A percentile compares a stretch with the other conserved stretches of the same genome.
phyloP scores from a whole-genome alignment of 2,329 filamentous ascomycete species.

The Cordyceps javanica region DNA sequence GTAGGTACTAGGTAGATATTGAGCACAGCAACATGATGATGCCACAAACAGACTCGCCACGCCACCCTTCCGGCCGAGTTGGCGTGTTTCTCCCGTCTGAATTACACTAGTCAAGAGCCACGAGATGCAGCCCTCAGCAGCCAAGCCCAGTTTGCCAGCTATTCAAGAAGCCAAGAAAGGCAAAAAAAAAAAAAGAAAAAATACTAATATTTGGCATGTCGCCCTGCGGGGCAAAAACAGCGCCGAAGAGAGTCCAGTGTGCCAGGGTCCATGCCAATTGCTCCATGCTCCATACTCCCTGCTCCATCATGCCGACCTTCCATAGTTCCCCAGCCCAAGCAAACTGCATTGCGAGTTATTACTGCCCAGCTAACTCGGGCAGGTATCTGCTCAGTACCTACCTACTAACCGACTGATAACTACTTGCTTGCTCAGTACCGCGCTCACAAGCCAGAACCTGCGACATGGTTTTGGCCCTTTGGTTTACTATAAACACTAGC shows the following conservation, averaged over 20 bases:
- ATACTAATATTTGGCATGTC: background rate
- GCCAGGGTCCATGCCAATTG: background rate
- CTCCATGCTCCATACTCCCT: background rate
- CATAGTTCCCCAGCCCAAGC: background rate
- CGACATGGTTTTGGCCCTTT: background rate
- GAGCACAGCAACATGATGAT: too few relatives aligned
- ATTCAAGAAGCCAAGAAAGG: background rate
- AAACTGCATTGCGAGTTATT: too few relatives aligned
- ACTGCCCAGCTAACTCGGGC: too few relatives aligned
- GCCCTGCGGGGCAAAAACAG: background rate
- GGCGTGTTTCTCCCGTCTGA: background rate
- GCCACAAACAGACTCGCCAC: background rate
- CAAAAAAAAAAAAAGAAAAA: background rate
- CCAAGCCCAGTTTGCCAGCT: background rate
- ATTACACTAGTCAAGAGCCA: slow-evolving; percentile 1
- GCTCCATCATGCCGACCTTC: too few relatives aligned
- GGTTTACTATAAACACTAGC: slow-evolving; percentile 8
- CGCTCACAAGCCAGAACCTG: slow-evolving; percentile 7
- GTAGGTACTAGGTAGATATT: too few relatives aligned
- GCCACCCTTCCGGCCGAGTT: background rate
- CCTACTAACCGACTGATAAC: too few relatives aligned
- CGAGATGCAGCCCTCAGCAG: background rate
- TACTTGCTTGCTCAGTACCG: background rate
- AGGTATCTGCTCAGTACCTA: too few relatives aligned
- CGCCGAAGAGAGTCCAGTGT: slow-evolving; percentile 4